Percentiles rank a stretch among this genome's conserved stretches.
Conservation (phyloP, 768 basidiomycete genomes). For the Tricholomella constricta region DNA sequence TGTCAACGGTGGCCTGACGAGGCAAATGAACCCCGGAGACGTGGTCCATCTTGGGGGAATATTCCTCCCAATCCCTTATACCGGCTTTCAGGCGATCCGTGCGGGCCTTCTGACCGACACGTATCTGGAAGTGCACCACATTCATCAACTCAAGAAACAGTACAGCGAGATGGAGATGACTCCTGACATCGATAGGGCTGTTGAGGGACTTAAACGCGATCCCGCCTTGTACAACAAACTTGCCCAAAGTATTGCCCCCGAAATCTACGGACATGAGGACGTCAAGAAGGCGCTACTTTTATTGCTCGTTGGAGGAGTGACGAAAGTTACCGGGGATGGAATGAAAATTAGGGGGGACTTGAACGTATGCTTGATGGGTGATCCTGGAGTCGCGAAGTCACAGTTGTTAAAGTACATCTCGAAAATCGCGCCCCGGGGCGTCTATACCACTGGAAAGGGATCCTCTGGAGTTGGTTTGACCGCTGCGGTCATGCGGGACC, state of each 20-base stretch:
- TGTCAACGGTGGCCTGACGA: slow-evolving; percentile 85
- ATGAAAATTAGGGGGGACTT: slow-evolving; percentile 99
- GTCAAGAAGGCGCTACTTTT: slow-evolving; percentile 96
- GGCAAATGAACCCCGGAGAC: slow-evolving; percentile 93
- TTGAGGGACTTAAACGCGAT: slow-evolving; percentile 70
- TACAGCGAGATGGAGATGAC: slow-evolving; percentile 95
- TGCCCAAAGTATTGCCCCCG: slow-evolving; percentile 93
- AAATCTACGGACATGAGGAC: slow-evolving; percentile 97
- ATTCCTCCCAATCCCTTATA: slow-evolving; percentile 97
- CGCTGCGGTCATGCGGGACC: slow-evolving; percentile 98
- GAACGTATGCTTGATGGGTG: slow-evolving; percentile 98
- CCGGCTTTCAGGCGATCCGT: slow-evolving; percentile 94
- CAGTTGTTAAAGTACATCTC: slow-evolving; percentile 98
- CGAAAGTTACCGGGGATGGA: slow-evolving; percentile 93
- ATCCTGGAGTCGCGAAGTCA: slow-evolving; percentile 98
- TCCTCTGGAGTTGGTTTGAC: slow-evolving; percentile 99
- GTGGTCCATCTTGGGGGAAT: slow-evolving; percentile 95
- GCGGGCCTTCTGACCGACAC: slow-evolving; percentile 97
- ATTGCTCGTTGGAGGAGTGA: slow-evolving; percentile 93
- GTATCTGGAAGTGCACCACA: slow-evolving; percentile 88
- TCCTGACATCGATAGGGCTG: slow-evolving; percentile 71
- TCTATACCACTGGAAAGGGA: slow-evolving; percentile 98
- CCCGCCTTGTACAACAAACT: slow-evolving; percentile 85
- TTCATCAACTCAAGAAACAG: slow-evolving; percentile 96
- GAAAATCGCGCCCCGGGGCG: slow-evolving; percentile 95